Evolutionary conservation across 495 filamentous ascomycete species (phyloP).

Genomic region (Extremus antarcticus): DNA sequence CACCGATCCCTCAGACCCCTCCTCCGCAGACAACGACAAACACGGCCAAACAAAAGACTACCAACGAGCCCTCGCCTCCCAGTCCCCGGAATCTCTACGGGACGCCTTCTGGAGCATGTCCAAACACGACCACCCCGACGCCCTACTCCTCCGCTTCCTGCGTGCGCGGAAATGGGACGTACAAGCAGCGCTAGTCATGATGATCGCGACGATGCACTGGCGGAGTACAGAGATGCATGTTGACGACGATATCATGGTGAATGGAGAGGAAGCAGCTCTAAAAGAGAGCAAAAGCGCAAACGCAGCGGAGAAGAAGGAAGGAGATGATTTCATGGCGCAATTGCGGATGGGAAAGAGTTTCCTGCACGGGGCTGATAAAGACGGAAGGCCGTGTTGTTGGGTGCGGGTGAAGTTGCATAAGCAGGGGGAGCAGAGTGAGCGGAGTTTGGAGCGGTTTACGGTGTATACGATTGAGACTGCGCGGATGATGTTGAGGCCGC

Average conservation of each 20-base stretch:
- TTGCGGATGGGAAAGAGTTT: constrained; percentile 90
- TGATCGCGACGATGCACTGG: constrained; percentile 92
- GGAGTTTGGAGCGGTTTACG: constrained; percentile 74
- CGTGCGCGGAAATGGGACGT: constrained; percentile 94
- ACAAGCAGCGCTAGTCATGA: constrained; percentile 84
- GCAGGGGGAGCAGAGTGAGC: constrained; percentile 69
- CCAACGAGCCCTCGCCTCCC: constrained; percentile 61
- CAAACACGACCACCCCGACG: constrained; percentile 90
- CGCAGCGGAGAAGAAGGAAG: constrained; percentile 50
- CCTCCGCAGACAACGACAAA: constrained; percentile 65
- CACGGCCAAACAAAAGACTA: constrained; percentile 84
- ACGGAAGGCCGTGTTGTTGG: constrained; percentile 76
- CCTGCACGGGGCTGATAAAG: constrained; percentile 76
- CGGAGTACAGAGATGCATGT: constrained; percentile 69
- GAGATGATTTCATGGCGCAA: constrained; percentile 74
- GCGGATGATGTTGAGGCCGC: constrained; percentile 63
- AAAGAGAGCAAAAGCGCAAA: constrained; percentile 48
- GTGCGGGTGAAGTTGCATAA: constrained; percentile 74
- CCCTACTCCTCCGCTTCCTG: constrained; percentile 75
- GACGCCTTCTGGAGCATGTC: constrained; percentile 88
- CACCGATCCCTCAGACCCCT: constrained; percentile 26
- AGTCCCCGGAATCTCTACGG: constrained; percentile 68
- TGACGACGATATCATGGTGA: constrained; percentile 71
- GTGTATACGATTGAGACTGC: constrained; percentile 93
- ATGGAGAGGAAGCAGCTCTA: constrained; percentile 60